Conservation (phyloP, 177 flowering plant genomes). For the Vitis hybrid region DNA sequence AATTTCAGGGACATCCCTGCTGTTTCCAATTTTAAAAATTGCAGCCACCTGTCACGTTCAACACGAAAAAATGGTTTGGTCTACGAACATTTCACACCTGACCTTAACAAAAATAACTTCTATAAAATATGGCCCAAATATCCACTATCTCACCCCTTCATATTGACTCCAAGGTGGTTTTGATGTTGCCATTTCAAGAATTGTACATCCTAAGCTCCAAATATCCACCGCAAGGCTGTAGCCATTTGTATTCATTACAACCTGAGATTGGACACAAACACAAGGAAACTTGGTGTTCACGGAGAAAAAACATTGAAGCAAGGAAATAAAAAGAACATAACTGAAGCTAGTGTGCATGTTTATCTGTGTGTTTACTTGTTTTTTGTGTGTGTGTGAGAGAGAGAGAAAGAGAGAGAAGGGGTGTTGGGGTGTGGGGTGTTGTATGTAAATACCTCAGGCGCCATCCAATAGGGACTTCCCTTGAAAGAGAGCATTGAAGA, state of each 20-base stretch:
- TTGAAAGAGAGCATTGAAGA: conserved; percentile 90
- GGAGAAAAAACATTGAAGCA: neutral
- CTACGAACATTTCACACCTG: neutral
- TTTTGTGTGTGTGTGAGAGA: neutral
- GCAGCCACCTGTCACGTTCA: conserved; percentile 63
- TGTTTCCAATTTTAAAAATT: conserved; percentile 78
- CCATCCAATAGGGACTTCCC: conserved; percentile 99
- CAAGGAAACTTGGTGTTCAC: neutral
- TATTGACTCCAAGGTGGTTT: conserved; percentile 98
- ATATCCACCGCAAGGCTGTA: conserved; percentile 89
- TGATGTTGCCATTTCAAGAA: conserved; percentile 94
- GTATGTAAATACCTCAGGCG: conserved; percentile 75
- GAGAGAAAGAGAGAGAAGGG: conserved; percentile 1
- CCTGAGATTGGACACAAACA: conserved; percentile 39
- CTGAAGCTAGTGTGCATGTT: neutral
- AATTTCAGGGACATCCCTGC: conserved; percentile 70
- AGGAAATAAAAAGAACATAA: neutral
- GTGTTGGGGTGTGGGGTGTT: too few species aligned
- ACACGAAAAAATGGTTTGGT: conserved; percentile 2
- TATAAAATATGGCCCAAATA: neutral
- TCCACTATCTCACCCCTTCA: conserved; percentile 74
- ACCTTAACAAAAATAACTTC: neutral
- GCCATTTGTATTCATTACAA: conserved; percentile 84
- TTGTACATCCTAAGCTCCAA: conserved; percentile 97
- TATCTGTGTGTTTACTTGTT: too few species aligned